Evolutionary conservation across 2,329 filamentous ascomycete species (phyloP), one percentile per base, ranked within the genome.

Genomic region (Atkinsonella hypoxylon): DNA sequence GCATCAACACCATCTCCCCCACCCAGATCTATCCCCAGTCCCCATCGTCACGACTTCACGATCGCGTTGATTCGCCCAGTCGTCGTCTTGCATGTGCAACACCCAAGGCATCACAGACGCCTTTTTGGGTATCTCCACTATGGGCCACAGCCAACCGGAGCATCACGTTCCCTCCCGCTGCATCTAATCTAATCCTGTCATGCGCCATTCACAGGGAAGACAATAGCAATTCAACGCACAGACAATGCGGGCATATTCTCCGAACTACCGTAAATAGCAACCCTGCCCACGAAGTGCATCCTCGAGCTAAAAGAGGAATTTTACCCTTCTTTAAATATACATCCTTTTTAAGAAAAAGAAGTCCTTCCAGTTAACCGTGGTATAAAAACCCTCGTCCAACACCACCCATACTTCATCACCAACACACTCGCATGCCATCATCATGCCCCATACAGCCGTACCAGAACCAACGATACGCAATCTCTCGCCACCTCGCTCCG

Each of bases 201-300:
- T 4, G 17, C 20, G 6, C 45, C 44, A 49, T 49, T 45, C 48
- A 39, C 20, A 12, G 5, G 31, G 17, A 4, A 34, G 26, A 47
- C 49, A 50, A 46, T 49, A 49, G 49, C 17, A 42, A 50, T 46
- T 26, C 38, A 4, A 3, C 38, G 49, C 49, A 20, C 49, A 20
- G 49, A 42, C 40, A 42, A 20, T 8, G 40, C 40, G 40, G 26
- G 26, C 40, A n/a, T 36, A 36, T 36, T 15, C 15, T 36, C 34
- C 34, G 34, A 15, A 5, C 8, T 36, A 12, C 34, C 34, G 34
- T 15, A 36, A 36, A 49, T 40, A 17, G 18, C 39, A 41, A 41
- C 39, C 17, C 39, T 41, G n/a, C 8, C 17, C n/a, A 22, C 3
- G 10, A 34, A 5, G 34, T 10, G 15, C 34, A 32, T 32, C 12